A percentile compares a stretch with the other conserved stretches of the same genome.
These are phyloP conservation scores for Aspergillus arachidicola DNA, from an alignment of 2,329 filamentous ascomycete genomes.

Conservation along the genomic window DNA sequence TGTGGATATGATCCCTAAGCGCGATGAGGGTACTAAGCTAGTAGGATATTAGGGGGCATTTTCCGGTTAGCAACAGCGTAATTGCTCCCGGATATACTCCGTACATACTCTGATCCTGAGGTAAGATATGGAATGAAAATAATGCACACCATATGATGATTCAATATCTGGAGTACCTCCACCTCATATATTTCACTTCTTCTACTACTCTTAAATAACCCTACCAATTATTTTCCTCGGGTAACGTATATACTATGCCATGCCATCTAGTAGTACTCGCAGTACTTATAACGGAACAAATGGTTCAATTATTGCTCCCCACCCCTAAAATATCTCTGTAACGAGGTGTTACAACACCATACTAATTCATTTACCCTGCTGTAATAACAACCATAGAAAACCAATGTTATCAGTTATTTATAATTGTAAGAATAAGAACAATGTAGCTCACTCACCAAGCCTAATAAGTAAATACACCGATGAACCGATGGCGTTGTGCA, in stretches of 20 bases:
- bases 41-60: slow-evolving; percentile 5
- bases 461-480: slow-evolving; percentile 22
- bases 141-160: neutral
- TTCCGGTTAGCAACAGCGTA: slow-evolving; percentile 7
- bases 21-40: slow-evolving; percentile 16
- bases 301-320: neutral
- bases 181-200: neutral
- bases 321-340: neutral
- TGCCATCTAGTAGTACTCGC: neutral
- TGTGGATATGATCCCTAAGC: slow-evolving; percentile 18
- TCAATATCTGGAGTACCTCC: neutral
- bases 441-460: neutral
- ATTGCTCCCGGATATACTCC: slow-evolving; percentile 10
- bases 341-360: neutral
- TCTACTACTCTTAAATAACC: neutral
- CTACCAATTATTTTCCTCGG: neutral
- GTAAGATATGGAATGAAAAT: neutral
- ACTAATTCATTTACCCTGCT: slow-evolving; percentile 1
- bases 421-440: neutral
- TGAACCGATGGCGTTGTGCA: slow-evolving; percentile 14
- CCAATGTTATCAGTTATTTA: neutral
- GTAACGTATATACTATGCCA: neutral
- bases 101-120: neutral
- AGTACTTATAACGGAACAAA: neutral
- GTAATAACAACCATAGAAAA: neutral